A percentile compares a stretch with the other conserved stretches of the same genome.
Conservation (phyloP, 1,139 yeast genomes). For the Geotrichum bryndzae region DNA sequence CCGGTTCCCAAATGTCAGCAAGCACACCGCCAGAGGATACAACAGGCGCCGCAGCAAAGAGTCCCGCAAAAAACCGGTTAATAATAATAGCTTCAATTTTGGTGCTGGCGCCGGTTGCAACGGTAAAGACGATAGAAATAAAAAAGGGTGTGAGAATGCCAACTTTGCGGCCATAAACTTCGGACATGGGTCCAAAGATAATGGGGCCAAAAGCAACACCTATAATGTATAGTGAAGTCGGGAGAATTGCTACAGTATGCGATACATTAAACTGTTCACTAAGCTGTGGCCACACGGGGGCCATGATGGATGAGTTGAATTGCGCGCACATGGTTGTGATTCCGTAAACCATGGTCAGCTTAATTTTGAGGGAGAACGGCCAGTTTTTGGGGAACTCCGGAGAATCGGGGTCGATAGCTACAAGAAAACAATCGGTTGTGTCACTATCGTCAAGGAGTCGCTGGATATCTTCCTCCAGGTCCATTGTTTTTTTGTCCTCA, state of each 20-base stretch:
- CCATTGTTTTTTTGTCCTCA: not conserved
- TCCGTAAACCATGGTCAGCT: conserved; percentile 41
- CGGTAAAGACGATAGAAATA: conserved; percentile 40
- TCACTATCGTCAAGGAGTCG: conserved; percentile 8
- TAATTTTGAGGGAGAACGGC: conserved; percentile 34
- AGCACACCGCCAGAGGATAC: conserved; percentile 77
- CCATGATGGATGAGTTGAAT: conserved; percentile 39
- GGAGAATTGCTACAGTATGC: conserved; percentile 54
- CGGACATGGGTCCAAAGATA: conserved; percentile 73
- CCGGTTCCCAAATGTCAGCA: conserved; percentile 58
- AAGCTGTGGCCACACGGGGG: conserved; percentile 43
- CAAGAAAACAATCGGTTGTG: conserved; percentile 1
- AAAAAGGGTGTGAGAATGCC: conserved; percentile 61
- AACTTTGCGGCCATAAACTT: conserved; percentile 65
- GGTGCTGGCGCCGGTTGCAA: conserved; percentile 57
- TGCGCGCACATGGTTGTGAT: conserved; percentile 42
- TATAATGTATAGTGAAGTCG: conserved; percentile 62
- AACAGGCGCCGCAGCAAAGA: conserved; percentile 66
- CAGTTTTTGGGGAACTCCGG: conserved; percentile 28
- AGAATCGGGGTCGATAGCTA: conserved; percentile 15
- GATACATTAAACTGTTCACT: conserved; percentile 48
- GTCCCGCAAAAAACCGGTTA: conserved; percentile 62
- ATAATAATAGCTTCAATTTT: conserved; percentile 52
- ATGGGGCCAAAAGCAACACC: conserved; percentile 74
- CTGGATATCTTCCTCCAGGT: conserved; percentile 8